Evolutionary conservation across 2,329 filamentous ascomycete genomes (phyloP), one percentile per base, ranked within the genome.

Genomic region (Parastagonospora nodorum): DNA sequence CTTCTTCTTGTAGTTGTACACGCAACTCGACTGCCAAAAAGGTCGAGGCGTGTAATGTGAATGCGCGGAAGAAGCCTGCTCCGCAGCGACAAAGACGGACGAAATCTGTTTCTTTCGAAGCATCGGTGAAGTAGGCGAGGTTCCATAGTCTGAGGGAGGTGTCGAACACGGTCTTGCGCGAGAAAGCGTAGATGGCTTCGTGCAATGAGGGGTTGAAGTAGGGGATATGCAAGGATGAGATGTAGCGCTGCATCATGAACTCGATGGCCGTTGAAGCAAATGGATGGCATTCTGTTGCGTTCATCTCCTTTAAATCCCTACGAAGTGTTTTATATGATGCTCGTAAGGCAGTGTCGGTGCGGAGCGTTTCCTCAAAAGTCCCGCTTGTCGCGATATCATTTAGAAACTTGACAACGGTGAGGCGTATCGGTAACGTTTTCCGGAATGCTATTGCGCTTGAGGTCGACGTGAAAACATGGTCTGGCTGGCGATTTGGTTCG

Each of bases 381-480:
- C 59, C 60, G 8, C 31, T 50, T 1, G 63, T 63, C 7, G 45
- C 45, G 4, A 66, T 42, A 28, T 68, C 54, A 30, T 70, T 71
- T 24, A 71, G 46, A n/a, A 67, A 68, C 11, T 59, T 71, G 2
- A 58, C 55, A 1, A 78, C 67, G 1, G 59, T 61, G 11, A 78
- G 70, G 11, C 75, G 74, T 4, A 66, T 45, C 2, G 73, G 65
- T 7, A 76, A 64, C 1, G 68, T 75, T 29, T 65, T 70, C 5
- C 74, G 68, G 4, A 78, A 61, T 1, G 70, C 68, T 28, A 73
- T 68, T 4, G 71, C 58, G 4, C 74, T 57, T 0, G 75, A 76
- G 7, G 62, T 57, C 32, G 74, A 65, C 1, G 75, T 77, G 19
- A 67, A 70, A 0, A 54, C 43, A 2, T 53, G 39, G 1, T 67